A percentile compares a stretch with the other conserved stretches of the same genome.
phyloP scores from a whole-genome alignment of 495 filamentous ascomycete species.

The Echria macrotheca region DNA sequence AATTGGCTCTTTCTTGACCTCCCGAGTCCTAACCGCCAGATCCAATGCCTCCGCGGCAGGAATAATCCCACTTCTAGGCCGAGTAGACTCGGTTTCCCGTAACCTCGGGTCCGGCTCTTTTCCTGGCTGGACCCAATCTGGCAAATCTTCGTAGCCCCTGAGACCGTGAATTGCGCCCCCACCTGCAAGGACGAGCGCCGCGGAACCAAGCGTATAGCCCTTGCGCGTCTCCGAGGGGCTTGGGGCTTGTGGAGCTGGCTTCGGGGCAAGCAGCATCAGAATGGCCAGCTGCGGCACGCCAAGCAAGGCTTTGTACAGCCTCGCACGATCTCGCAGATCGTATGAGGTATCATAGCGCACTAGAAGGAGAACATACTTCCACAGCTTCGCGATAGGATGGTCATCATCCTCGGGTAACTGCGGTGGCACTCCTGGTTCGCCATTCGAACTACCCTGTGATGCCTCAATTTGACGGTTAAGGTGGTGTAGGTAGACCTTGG shows the following conservation, averaged over 20 bases:
- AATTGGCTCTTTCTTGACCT: conserved; percentile 26
- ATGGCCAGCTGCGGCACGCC: conserved; percentile 78
- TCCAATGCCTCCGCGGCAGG: conserved; percentile 65
- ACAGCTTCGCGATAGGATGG: conserved; percentile 69
- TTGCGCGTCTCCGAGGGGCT: conserved; percentile 77
- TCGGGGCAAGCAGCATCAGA: conserved; percentile 84
- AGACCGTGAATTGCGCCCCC: conserved; percentile 65
- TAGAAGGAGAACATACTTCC: conserved; percentile 77
- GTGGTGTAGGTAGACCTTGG: conserved; percentile 90
- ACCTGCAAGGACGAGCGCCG: conserved; percentile 75
- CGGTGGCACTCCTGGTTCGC: conserved; percentile 18
- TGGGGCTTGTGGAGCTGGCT: conserved; percentile 81
- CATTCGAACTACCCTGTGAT: conserved; percentile 23
- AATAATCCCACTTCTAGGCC: conserved; percentile 35
- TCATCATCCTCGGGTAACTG: conserved; percentile 43
- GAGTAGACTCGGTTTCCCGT: conserved; percentile 50
- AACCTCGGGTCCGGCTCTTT: conserved; percentile 71
- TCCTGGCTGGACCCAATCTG: conserved; percentile 78
- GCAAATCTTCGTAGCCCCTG: conserved; percentile 69
- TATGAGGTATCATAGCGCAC: conserved; percentile 91
- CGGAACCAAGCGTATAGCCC: conserved; percentile 71
- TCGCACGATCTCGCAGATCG: conserved; percentile 83
- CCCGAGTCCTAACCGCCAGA: conserved; percentile 46
- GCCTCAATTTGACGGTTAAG: conserved; percentile 55
- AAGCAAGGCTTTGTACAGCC: conserved; percentile 81